Base-by-base conservation (phyloP, 768 basidiomycete species). In the Artomyces pyxidatus region DNA sequence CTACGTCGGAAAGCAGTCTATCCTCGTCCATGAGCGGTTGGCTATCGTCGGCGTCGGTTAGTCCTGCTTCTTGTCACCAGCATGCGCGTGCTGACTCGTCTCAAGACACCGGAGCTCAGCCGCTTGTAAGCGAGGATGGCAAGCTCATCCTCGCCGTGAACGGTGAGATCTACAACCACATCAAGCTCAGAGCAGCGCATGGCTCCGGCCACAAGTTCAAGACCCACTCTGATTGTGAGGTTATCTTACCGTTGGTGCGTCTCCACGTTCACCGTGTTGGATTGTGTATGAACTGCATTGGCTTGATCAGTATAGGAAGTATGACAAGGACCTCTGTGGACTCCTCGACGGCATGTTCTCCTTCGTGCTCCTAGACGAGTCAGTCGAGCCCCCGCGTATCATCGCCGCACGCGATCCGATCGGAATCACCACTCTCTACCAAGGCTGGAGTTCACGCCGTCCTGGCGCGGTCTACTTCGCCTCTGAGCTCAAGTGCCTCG, bases 141-240 rank as follows among this genome's bases (percentile, higher is more conserved):
- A 88, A 85, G 58, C 61, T 83, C 54, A 77, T 85, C 56, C 84
- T 99, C 47, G 80, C 88, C 50, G 96, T 99, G 63, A 99, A 99
- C 67, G 96, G 96, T 45, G 96, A 99, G 69, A 98, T 99, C 60
- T 99, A 99, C 76, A 99, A 98, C 74, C 91, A 98, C 63, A 68
- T 88, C 48, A 75, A 83, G 16, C 80, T 98, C 45, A 80, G 89
- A 50, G 77, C 81, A 44, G 69, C 66, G 22, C 68, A 92, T 47
- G 81, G 78, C 30, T 63, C 78, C 38, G 74, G 70, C 49, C 78
- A 82, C 56, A 82, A 80, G 49, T 95, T 98, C 76, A 96, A 91
- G 74, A 98, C 95, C 0, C 89, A 95, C 62, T 97, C 94, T 0
- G 96, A 99, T 61, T 99, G 96, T 67, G 96, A 99, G 67, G 83